These are phyloP conservation scores for Coemansia sp. DNA, from an alignment of 371 early-diverging fungal species.

Conservation along the genomic window DNA sequence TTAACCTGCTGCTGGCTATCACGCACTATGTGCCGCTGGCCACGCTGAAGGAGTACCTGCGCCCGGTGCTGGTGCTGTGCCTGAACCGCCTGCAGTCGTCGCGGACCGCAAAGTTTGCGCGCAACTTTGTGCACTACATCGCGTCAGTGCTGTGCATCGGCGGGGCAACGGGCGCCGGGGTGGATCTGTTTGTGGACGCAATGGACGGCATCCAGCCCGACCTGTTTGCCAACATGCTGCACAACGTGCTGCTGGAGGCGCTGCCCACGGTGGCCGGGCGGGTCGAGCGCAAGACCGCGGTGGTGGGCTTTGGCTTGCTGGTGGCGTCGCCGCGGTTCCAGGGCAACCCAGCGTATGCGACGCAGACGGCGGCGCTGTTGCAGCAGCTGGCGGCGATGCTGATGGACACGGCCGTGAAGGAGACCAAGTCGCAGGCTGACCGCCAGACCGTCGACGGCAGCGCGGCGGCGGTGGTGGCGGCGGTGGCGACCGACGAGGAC, in stretches of 20 bases:
- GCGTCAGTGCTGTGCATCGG: slow-evolving; percentile 64
- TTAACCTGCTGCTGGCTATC: slow-evolving; percentile 75
- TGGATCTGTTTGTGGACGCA: slow-evolving; percentile 57
- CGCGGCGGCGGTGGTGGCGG: slow-evolving; percentile 28
- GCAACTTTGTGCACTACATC: slow-evolving; percentile 74
- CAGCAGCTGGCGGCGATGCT: slow-evolving; percentile 38
- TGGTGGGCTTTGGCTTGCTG: slow-evolving; percentile 56
- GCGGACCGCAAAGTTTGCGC: slow-evolving; percentile 76
- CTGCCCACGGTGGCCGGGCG: slow-evolving; percentile 63
- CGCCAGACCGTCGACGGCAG: slow-evolving; percentile 29
- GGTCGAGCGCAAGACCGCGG: slow-evolving; percentile 70
- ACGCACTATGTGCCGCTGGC: slow-evolving; percentile 27
- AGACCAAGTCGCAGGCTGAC: slow-evolving; percentile 39
- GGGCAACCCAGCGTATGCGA: slow-evolving; percentile 11
- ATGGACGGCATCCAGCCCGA: slow-evolving; percentile 78
- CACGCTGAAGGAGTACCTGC: slow-evolving; percentile 64
- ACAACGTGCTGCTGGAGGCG: slow-evolving; percentile 68
- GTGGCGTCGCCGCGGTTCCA: slow-evolving; percentile 31
- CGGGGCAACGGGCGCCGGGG: slow-evolving; percentile 60
- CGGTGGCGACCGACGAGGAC: slow-evolving; percentile 66
- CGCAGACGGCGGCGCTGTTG: slow-evolving; percentile 24
- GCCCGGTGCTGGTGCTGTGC: slow-evolving; percentile 72
- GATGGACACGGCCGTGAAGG: slow-evolving; percentile 43
- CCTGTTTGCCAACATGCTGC: slow-evolving; percentile 73
- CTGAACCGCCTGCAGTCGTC: slow-evolving; percentile 72